Evolutionary conservation across 2,329 filamentous ascomycete species (phyloP), one percentile per base, ranked within the genome.

Genomic region (Aspergillus tanneri): DNA sequence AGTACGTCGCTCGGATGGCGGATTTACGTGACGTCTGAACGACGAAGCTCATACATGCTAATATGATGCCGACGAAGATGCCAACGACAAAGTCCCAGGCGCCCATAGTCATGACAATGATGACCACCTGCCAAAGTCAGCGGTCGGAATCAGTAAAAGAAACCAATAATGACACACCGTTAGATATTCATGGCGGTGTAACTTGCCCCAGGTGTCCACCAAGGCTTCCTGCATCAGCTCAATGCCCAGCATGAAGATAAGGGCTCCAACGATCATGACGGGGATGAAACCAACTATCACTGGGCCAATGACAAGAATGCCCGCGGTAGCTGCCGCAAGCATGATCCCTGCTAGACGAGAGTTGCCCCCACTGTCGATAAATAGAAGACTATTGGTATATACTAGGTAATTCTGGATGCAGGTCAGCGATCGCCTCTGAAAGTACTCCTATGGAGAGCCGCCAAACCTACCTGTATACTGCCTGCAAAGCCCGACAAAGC

Each of bases 321-420:
- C 85, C 60, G 85, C 83, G 0, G 93, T 99, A 4, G 87, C 82
- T 18, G 79, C 72, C 1, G 93, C 93, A 42, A 99, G 79, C 75
- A 96, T 81, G 21, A 91, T 79, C 3, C 93, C 93, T 7, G 91
- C 93, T 36, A 95, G 74, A 40, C 93, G 85, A 60, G 84, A 91
- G 64, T 95, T 84, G 16, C 92, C 93, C 12, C 93, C 93, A 38
- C 90, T 95, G 21, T 88, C 84, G 66, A 97, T 95, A 70, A 99
- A 97, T 47, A 99, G 84, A n/a, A 96, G 82, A 54, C 90, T 96
- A 66, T 99, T 99, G 49, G 92, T 92, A 63, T 97, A 99, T 0
- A 99, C 93, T 2, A 99, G 80, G 64, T 99, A 99, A 68, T 99
- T 99, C 70, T 95, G 80, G 27, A n/a, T 2, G 11, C 10, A 19